Conservation (phyloP, 441 rosid genomes). For the Geranium incanum region DNA sequence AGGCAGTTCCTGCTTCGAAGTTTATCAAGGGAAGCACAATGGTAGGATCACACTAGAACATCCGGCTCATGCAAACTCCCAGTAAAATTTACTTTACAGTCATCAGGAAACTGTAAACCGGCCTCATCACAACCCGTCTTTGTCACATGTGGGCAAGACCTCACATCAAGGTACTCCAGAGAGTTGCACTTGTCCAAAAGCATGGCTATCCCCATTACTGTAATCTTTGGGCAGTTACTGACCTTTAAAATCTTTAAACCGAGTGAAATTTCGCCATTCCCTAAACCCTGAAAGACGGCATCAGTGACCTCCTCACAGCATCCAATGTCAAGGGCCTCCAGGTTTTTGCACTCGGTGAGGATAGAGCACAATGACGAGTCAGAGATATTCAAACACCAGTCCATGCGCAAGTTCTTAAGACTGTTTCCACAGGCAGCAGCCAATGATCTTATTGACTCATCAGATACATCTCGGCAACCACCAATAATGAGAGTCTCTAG, state of each 20-base stretch:
- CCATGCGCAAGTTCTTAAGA: conserved; percentile 79
- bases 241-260: conserved; percentile 62
- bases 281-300: conserved; percentile 46
- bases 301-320: conserved; percentile 86
- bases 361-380: conserved; percentile 59
- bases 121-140: conserved; percentile 71
- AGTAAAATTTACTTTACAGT: conserved; percentile 68
- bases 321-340: conserved; percentile 81
- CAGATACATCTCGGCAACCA: conserved; percentile 68
- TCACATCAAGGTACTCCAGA: conserved; percentile 69
- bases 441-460: conserved; percentile 47
- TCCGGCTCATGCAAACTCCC: conserved; percentile 72
- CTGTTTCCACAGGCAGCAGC: conserved; percentile 55
- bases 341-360: conserved; percentile 52
- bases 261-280: conserved; percentile 27
- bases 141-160: conserved; percentile 73
- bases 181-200: conserved; percentile 59
- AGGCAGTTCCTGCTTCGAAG: background rate
- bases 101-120: conserved; percentile 56
- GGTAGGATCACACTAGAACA: conserved; percentile 32
- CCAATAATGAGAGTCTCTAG: conserved; percentile 74
- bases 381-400: conserved; percentile 77
- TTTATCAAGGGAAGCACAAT: background rate
- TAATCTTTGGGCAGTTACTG: conserved; percentile 65
- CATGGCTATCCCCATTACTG: conserved; percentile 53